A percentile compares a stretch with the other conserved stretches of the same genome.
These are phyloP conservation scores for Halteria grandinella DNA, from an alignment of 73 alveolate species.

Conservation along the genomic window DNA sequence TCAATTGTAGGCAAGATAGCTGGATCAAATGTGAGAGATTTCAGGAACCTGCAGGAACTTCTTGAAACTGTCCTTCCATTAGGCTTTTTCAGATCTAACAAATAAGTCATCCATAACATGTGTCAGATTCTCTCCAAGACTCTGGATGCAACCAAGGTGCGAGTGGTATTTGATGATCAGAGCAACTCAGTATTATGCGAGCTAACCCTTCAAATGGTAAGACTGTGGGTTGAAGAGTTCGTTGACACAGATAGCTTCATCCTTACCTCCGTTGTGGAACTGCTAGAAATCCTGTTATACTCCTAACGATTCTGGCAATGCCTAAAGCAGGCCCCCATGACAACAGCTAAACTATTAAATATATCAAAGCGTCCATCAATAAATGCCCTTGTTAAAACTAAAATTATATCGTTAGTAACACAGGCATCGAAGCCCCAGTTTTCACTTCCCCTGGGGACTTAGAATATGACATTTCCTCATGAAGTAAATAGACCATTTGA, in stretches of 20 bases:
- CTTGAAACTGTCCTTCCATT: slow-evolving; percentile 70
- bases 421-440: no score
- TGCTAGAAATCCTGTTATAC: slow-evolving; percentile 70
- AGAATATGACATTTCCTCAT: no score
- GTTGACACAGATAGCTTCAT: slow-evolving; percentile 76
- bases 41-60: slow-evolving; percentile 38
- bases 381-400: slow-evolving; percentile 56
- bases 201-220: slow-evolving; percentile 53
- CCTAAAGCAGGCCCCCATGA: slow-evolving; percentile 52
- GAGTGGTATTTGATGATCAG: slow-evolving; percentile 65
- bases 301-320: slow-evolving; percentile 39
- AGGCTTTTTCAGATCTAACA: slow-evolving; percentile 75
- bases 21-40: slow-evolving; percentile 45
- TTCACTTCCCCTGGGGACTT: no score
- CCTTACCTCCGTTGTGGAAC: slow-evolving; percentile 72
- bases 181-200: slow-evolving; percentile 54
- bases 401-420: slow-evolving; percentile 66
- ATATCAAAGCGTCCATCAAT: slow-evolving; percentile 55
- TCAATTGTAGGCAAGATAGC: slow-evolving; percentile 82
- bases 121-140: slow-evolving; percentile 55
- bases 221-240: slow-evolving; percentile 83
- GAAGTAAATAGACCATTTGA: no score
- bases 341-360: slow-evolving; percentile 58
- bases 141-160: slow-evolving; percentile 44
- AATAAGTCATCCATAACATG: slow-evolving; percentile 54